phyloP scores from a whole-genome alignment of 129 eudicot species.

The Erigeron canadensis region DNA sequence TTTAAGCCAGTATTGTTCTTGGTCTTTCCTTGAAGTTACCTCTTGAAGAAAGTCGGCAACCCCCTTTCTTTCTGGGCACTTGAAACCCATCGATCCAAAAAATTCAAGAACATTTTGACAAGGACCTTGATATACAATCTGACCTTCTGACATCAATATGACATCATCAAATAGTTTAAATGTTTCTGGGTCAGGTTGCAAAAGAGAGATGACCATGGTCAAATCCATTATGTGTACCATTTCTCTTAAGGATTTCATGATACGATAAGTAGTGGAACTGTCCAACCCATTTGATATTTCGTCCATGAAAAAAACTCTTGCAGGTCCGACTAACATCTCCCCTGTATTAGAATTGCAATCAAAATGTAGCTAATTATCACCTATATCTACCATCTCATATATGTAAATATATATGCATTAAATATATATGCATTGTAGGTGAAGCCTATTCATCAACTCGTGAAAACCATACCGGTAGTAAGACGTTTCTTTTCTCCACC shows the following conservation, averaged over 20 bases:
- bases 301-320: constrained; percentile 27
- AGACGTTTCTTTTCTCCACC: constrained; percentile 41
- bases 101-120: constrained; percentile 17
- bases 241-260: constrained; percentile 19
- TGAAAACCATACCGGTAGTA: constrained; percentile 27
- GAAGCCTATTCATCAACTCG: no score
- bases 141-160: constrained; percentile 31
- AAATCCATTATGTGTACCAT: constrained; percentile 30
- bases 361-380: not conserved
- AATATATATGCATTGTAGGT: no score
- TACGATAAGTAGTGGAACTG: constrained; percentile 31
- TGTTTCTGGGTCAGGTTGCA: constrained; percentile 33
- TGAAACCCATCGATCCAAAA: constrained; percentile 23
- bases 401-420: no score
- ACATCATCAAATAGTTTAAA: constrained; percentile 30
- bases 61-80: constrained; percentile 31
- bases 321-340: constrained; percentile 33
- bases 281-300: constrained; percentile 31
- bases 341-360: constrained; percentile 15
- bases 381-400: not conserved
- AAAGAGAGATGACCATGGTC: constrained; percentile 34
- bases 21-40: constrained; percentile 30
- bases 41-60: constrained; percentile 32
- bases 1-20: constrained; percentile 25
- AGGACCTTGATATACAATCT: constrained; percentile 32